Evolutionary conservation across 305 asterid species (phyloP), one percentile per base, ranked within the genome.

Genomic region (Fraxinus sp.): DNA sequence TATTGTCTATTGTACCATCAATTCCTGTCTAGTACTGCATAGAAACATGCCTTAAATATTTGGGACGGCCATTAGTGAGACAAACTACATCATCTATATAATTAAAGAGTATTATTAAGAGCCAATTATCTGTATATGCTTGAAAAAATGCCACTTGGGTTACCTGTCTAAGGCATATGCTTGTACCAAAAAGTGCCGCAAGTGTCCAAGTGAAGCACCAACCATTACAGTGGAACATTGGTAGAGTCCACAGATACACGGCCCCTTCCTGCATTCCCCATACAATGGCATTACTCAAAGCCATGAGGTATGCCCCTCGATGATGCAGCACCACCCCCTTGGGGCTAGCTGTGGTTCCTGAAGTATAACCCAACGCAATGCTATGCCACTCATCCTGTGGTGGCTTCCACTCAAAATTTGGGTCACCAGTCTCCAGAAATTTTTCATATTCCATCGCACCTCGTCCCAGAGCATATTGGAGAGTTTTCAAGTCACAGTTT

Each of bases 301-400:
- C 93, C 98, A 92, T 93, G 41, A 95, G 92, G 83, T 95, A 94
- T 0, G 99, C 99, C 52, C 99, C 99, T n/a, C 99, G 91, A 79
- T 95, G 99, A 83, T 94, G 98, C 88, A 94, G 85, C 44, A 95
- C 99, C 32, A 95, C 99, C 73, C 98, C 98, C 88, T 95, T 95
- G 10, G 99, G 99, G 82, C 96, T 94, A 35, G 99, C 97, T 0
- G 99, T 95, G 1, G 99, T 95, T 49, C 99, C 99, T 0, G 99
- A 95, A 30, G 99, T 95, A 84, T 95, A 95, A 24, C 97, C 97
- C 79, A 95, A 84, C 57, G 99, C 86, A 78, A 95, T 95, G 85
- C 98, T 94, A n/a, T 95, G 97, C 98, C 99, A 95, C 91, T 95
- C 99, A 62, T 95, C 99, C 79, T 90, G 85, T 0, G 99, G 99